phyloP scores from a whole-genome alignment of 495 filamentous ascomycete genomes.

The Podospora tetraspora region DNA sequence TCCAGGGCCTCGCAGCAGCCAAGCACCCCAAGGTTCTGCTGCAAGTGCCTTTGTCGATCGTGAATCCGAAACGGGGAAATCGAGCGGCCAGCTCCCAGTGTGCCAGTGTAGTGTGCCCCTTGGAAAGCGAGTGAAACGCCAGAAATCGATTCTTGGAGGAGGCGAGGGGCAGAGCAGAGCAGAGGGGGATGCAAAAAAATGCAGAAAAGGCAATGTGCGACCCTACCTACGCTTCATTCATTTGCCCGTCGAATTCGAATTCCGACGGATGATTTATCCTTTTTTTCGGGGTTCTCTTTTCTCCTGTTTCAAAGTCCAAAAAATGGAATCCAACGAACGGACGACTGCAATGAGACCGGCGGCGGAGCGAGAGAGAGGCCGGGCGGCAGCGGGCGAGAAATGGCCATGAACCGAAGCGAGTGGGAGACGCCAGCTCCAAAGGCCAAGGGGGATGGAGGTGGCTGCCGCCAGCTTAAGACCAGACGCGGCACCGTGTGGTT shows the following conservation, averaged over 20 bases:
- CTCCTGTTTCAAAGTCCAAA: neutral
- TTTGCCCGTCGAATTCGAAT: neutral
- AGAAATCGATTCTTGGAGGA: neutral
- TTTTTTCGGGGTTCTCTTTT: neutral
- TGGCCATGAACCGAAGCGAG: neutral
- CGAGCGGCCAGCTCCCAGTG: conserved; percentile 1
- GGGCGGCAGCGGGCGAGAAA: conserved; percentile 15
- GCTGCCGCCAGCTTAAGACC: neutral
- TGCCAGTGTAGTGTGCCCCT: neutral
- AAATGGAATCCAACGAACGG: conserved; percentile 1
- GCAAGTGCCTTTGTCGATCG: conserved; percentile 14
- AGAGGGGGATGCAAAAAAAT: no score
- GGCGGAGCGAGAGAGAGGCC: conserved; percentile 14
- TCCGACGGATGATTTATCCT: neutral
- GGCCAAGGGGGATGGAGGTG: neutral
- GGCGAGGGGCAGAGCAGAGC: no score
- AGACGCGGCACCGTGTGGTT: conserved; percentile 16
- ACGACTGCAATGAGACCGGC: conserved; percentile 19
- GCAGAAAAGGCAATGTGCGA: neutral
- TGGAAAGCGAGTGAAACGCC: neutral
- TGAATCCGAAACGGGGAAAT: conserved; percentile 12
- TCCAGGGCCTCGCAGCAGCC: no score
- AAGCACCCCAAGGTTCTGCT: neutral
- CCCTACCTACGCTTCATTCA: neutral
- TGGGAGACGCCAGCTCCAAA: conserved; percentile 4